A percentile compares a stretch with the other conserved stretches of the same genome.
Evolutionary conservation across 2,329 filamentous ascomycete species (phyloP).

Genomic region (Thermomyces lanuginosus): DNA sequence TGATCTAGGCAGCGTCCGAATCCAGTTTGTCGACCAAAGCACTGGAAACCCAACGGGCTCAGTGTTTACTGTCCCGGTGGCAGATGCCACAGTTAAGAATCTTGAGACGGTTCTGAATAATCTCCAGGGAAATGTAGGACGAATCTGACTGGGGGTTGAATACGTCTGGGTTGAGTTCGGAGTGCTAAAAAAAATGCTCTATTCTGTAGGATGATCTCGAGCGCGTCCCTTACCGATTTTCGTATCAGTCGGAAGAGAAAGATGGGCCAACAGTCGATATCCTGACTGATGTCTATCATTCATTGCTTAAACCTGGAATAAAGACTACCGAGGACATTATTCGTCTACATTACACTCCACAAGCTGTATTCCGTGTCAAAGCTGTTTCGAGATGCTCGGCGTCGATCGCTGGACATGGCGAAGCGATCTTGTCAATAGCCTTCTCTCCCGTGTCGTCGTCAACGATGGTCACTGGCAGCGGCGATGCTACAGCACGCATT

Average conservation of each 20-base stretch:
- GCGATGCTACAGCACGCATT: slow-evolving; percentile 78
- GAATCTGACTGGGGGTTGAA: not conserved
- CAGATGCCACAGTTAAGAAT: slow-evolving; percentile 76
- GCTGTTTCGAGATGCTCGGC: slow-evolving; percentile 81
- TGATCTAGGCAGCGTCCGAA: slow-evolving; percentile 59
- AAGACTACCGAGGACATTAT: slow-evolving; percentile 46
- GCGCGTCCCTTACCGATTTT: slow-evolving; percentile 50
- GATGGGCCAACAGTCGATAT: slow-evolving; percentile 29
- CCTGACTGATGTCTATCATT: slow-evolving; percentile 33
- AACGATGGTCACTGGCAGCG: slow-evolving; percentile 70
- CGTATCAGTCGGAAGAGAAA: slow-evolving; percentile 33
- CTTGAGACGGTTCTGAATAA: slow-evolving; percentile 76
- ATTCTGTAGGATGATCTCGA: slow-evolving; percentile 37
- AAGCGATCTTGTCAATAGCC: slow-evolving; percentile 70
- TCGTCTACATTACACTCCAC: slow-evolving; percentile 53
- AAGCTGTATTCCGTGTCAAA: slow-evolving; percentile 86
- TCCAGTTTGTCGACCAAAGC: slow-evolving; percentile 75
- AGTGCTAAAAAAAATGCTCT: slow-evolving; percentile 3
- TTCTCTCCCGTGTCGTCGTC: slow-evolving; percentile 69
- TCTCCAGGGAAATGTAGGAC: slow-evolving; percentile 54
- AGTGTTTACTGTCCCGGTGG: slow-evolving; percentile 60
- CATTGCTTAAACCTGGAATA: slow-evolving; percentile 33
- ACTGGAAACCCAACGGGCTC: slow-evolving; percentile 51
- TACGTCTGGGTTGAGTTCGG: not conserved
- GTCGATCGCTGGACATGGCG: slow-evolving; percentile 76